phyloP scores from a whole-genome alignment of 495 filamentous ascomycete genomes.

The Penicillium alfredii region DNA sequence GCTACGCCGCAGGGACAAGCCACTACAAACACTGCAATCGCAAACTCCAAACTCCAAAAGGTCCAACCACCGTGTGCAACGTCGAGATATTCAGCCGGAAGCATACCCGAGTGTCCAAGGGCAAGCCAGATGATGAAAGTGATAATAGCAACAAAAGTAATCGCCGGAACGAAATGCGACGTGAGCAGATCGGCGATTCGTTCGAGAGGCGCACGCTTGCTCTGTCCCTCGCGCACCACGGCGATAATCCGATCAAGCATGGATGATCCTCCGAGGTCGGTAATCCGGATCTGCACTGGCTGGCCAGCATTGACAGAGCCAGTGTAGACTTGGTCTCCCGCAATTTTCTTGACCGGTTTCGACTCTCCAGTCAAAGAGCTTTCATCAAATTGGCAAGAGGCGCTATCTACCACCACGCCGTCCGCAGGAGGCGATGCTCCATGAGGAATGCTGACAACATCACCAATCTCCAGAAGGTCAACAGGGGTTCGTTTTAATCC shows the following conservation, averaged over 20 bases:
- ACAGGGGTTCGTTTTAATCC: constrained; percentile 46
- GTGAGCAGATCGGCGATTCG: constrained; percentile 78
- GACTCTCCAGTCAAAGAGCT: constrained; percentile 90
- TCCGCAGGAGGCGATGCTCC: constrained; percentile 84
- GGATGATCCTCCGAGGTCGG: constrained; percentile 65
- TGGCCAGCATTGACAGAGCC: constrained; percentile 81
- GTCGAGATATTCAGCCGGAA: constrained; percentile 64
- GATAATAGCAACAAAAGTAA: constrained; percentile 71
- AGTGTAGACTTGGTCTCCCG: constrained; percentile 70
- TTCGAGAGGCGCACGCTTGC: constrained; percentile 80
- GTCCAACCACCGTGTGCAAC: constrained; percentile 68
- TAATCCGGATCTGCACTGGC: constrained; percentile 63
- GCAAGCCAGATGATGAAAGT: constrained; percentile 83
- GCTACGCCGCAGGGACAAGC: constrained; percentile 92
- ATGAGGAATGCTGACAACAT: constrained; percentile 67
- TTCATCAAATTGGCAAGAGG: constrained; percentile 73
- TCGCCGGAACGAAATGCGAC: constrained; percentile 81
- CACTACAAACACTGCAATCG: constrained; percentile 91
- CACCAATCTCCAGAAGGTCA: constrained; percentile 80
- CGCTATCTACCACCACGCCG: constrained; percentile 56
- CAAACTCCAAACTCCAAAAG: constrained; percentile 84
- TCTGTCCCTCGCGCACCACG: constrained; percentile 87
- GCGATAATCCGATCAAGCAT: constrained; percentile 91
- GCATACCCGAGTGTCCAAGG: constrained; percentile 61
- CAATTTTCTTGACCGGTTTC: constrained; percentile 60